Percentiles rank a stretch among this genome's conserved stretches.
phyloP scores from a whole-genome alignment of 2,329 filamentous ascomycete species.

The Sporothrix pallida region DNA sequence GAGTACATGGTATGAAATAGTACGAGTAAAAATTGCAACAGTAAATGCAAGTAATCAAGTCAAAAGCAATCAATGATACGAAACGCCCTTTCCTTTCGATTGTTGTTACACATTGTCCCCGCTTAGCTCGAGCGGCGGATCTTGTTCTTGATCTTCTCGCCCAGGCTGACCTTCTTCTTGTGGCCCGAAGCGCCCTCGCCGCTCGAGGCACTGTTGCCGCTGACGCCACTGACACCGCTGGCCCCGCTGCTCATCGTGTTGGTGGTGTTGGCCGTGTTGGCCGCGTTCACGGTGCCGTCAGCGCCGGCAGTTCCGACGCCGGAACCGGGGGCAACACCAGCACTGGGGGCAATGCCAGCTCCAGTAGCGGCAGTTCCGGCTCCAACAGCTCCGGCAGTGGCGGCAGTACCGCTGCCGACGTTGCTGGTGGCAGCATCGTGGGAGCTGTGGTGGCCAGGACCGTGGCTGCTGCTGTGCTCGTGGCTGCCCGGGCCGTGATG shows the following conservation, averaged over 20 bases:
- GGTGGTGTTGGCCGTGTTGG: neutral
- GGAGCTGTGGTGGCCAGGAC: neutral
- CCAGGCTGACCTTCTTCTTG: conserved; percentile 53
- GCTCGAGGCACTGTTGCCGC: conserved; percentile 33
- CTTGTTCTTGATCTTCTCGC: conserved; percentile 73
- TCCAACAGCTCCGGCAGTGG: too few species aligned
- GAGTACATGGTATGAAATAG: neutral
- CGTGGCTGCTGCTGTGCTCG: neutral
- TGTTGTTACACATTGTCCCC: neutral
- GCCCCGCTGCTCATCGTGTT: neutral
- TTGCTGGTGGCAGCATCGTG: too few species aligned
- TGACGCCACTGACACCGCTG: conserved; percentile 34
- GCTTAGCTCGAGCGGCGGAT: conserved; percentile 51
- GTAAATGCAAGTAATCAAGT: neutral
- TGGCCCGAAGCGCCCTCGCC: neutral
- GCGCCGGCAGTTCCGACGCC: too few species aligned
- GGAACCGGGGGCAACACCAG: too few species aligned
- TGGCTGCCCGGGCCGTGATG: neutral
- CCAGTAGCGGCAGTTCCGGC: too few species aligned
- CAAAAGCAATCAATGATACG: neutral
- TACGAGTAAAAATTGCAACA: neutral
- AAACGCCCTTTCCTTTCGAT: conserved; percentile 9
- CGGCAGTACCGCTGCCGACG: too few species aligned
- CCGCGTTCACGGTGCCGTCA: neutral
- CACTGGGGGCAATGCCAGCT: too few species aligned